Evolutionary conservation across 73 alveolate genomes (phyloP), one percentile per base, ranked within the genome.

Genomic region (Paramecium biaurelia): DNA sequence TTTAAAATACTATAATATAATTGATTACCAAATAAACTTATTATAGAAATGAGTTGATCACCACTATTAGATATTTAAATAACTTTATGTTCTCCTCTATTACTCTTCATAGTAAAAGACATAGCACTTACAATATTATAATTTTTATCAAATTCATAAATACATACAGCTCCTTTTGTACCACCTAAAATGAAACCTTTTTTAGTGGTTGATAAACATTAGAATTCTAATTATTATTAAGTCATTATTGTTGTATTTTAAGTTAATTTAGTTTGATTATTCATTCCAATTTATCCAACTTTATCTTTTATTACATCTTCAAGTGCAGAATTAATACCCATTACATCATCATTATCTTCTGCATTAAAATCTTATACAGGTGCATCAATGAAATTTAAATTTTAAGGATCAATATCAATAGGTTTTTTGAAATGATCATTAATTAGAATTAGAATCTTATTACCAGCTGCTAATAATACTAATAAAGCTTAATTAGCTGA

Each of bases 131-230:
- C 90, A 7, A 89, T 68, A 20, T 35, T 30, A 43, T 42, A 89
- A 32, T 89, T 89, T 30, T 70, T 89, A 45, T 89, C 94, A 43
- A 89, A 70, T 49, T 89, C 94, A 70, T 89, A 89, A 26, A 89
- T 89, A 26, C 94, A 70, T 0, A 89, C 37, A 10, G 76, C 90
- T 12, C 94, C 94, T 68, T 82, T 89, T 7, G 85, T 43, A 37
- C 94, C 94, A 14, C 94, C 94, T 28, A 89, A 70, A 8, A 89
- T 89, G 20, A 89, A 89, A 41, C 94, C 94, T 70, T 82, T 89
- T 72, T 82, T 89, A 4, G 92, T 89, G 5, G 92, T 70, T 14
- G 94, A 70, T 70, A 89, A 37, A 59, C 92, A 58, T 20, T 70
- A 58, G 15, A 89, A 89, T 70, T 89, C 94, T 14, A 70, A 49